Evolutionary conservation across 345 rosid genomes (phyloP), one percentile per base, ranked within the genome.

Genomic region (Salix purpurea): DNA sequence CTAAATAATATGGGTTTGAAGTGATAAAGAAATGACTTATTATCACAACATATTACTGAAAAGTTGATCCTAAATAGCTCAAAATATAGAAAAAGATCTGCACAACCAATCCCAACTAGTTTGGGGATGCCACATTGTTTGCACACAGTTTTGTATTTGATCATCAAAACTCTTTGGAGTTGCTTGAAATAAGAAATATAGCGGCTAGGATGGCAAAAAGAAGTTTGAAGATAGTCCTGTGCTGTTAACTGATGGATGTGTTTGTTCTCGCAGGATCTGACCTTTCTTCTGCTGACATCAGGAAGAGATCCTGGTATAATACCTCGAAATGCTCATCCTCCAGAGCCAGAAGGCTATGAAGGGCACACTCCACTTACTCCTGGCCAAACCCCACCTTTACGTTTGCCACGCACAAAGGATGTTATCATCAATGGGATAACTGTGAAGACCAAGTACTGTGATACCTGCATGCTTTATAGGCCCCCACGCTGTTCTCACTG

Each of bases 401-500:
- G 81, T 32, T 71, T 84, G 69, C 91, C 95, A 16, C 94, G 91
- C 70, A 86, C 86, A 42, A 91, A 86, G 73, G 97, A 92, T 81
- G 87, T 92, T 64, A 14, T 80, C 77, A 82, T 94, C 30, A 94
- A 94, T 81, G 99, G 97, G 74, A 84, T 90, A 61, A 69, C 69
- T 54, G 90, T 94, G 67, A 94, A 87, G 91, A 83, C 87, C 77
- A 96, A 94, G 82, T 96, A 94, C 82, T 96, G 99, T 82, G 93
- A 91, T 66, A 94, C 98, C 7, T 96, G 99, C 83, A 87, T 88
- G 98, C 91, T 88, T 65, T 91, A 92, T 74, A 88, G 99, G 80
- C 99, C 96, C 68, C 97, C 94, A 19, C 95, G 99, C n/a, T 91
- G 94, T 86, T 96, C 99, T 87, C 99, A 96, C 83, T 96, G 99